Evolutionary conservation across 768 basidiomycete genomes (phyloP), one percentile per base, ranked within the genome.

Genomic region (Arthromyces matolae): DNA sequence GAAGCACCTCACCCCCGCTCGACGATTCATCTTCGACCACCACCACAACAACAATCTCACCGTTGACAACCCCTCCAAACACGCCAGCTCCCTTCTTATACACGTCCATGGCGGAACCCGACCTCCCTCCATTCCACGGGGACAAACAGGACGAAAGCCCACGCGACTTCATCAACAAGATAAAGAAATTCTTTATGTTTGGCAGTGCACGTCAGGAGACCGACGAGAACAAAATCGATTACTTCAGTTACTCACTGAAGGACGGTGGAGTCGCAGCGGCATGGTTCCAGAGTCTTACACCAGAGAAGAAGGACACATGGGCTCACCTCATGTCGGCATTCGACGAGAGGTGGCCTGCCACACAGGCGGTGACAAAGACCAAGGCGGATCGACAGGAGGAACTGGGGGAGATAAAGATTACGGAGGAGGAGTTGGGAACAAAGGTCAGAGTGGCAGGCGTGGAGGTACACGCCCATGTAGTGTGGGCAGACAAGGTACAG

Each of bases 371-470:
- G 12, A 33, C 16, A n/a, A 52, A 48, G n/a, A 52, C 48, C 1
- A 8, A 29, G 29, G 45, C 46, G 32, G 56, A 60, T 31, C 55
- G 50, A 42, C 44, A 54, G 45, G 20, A 36, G 9, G 50, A 53
- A 36, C 34, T 60, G 4, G 32, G 12, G 8, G 47, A 29, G 22
- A 45, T 44, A 38, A 55, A 7, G 42, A 40, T 60, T 8, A 45
- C 24, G 23, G 33, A 56, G 36, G 48, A 42, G 2, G 54, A 53
- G 12, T 25, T 59, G 1, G 47, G 41, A 23, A 49, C 19, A n/a
- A 52, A 46, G n/a, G 52, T 55, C 3, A 38, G 45, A 22, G 36
- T 58, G 19, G 50, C 48, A 12, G 55, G 47, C 3, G 31, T 45
- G 9, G 44, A 45, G 25, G 24, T 27, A 2, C 38, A 28, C 14